These are phyloP conservation scores for Glonium stellatum DNA, from an alignment of 495 filamentous ascomycete genomes.

Conservation along the genomic window DNA sequence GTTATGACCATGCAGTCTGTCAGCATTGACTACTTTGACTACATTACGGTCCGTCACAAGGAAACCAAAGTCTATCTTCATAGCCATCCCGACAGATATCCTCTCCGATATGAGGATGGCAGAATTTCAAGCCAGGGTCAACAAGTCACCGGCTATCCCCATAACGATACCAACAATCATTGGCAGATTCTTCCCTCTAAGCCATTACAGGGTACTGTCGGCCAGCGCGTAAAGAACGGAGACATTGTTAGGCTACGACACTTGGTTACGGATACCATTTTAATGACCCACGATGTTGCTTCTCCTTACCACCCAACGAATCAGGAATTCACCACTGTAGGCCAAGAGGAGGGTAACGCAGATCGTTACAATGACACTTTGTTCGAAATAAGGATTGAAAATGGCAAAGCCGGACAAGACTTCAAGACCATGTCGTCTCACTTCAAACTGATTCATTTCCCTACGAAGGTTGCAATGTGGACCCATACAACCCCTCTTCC, in stretches of 20 bases:
- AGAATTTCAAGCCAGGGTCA: constrained; percentile 90
- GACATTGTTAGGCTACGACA: constrained; percentile 86
- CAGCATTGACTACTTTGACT: constrained; percentile 83
- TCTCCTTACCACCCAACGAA: constrained; percentile 96
- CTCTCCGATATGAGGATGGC: constrained; percentile 92
- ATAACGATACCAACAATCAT: constrained; percentile 97
- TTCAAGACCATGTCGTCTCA: constrained; percentile 84
- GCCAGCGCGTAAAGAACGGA: constrained; percentile 68
- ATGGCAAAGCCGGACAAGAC: constrained; percentile 71
- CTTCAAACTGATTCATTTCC: constrained; percentile 90
- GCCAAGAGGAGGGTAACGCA: constrained; percentile 63
- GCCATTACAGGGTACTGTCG: constrained; percentile 42
- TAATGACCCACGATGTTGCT: constrained; percentile 96
- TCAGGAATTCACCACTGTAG: constrained; percentile 91
- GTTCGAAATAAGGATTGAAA: constrained; percentile 87
- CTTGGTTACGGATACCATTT: constrained; percentile 74
- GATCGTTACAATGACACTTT: constrained; percentile 81
- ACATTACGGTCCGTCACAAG: constrained; percentile 84
- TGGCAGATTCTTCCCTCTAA: constrained; percentile 82
- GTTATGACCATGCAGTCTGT: constrained; percentile 79
- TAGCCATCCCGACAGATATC: constrained; percentile 84
- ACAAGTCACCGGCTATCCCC: constrained; percentile 96
- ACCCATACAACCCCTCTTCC: constrained; percentile 88
- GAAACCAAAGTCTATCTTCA: constrained; percentile 95
- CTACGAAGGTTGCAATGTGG: constrained; percentile 97